Base-by-base conservation (phyloP, 495 filamentous ascomycete genomes). In the Penicillium bialowiezense region DNA sequence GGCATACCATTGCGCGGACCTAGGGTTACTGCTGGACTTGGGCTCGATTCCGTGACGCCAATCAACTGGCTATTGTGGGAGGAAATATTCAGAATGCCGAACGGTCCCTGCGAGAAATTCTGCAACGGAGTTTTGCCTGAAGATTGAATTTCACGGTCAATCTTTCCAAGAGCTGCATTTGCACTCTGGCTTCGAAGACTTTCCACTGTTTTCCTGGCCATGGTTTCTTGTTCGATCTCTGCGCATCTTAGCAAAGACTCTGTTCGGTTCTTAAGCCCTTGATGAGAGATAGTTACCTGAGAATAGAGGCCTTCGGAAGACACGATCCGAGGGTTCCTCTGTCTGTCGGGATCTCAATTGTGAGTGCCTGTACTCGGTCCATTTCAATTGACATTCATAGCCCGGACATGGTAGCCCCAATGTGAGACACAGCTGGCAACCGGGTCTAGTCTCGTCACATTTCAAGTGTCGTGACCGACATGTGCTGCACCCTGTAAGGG, bases 391-490 rank as follows among this genome's bases (percentile, higher is more conserved):
- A 38, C 9, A 8, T n/a, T 19, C 20, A 41, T 52, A 52, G 7
- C 50, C 50, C 2, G 35, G 41, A 37, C 50, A 52, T 7, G 35
- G 18, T 3, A 39, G 18, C 1, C 34, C 50, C 1, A 15, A 10
- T 28, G 14, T 20, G 5, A 19, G 50, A 15, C 50, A 52, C 34
- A 40, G 44, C 21, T 52, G 33, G 34, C 50, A 52, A 5, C 17
- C 41, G 1, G 50, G 50, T 3, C 50, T 32, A 33, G 32, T 12
- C 45, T 52, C 50, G 17, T 52, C 50, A 20, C 50, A 52, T 34
- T 52, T 52, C 5, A 52, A 17, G 31, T 52, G 50, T n/a, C 50
- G 50, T 15, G 26, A 7, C 15, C 50, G 50, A 23, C 50, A 52
- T 17, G 50, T 34, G 18, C 41, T 23, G 29, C 50, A 52, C 2